Evolutionary conservation across 805 yeast genomes (phyloP).

Genomic region (Candida manassasensis): DNA sequence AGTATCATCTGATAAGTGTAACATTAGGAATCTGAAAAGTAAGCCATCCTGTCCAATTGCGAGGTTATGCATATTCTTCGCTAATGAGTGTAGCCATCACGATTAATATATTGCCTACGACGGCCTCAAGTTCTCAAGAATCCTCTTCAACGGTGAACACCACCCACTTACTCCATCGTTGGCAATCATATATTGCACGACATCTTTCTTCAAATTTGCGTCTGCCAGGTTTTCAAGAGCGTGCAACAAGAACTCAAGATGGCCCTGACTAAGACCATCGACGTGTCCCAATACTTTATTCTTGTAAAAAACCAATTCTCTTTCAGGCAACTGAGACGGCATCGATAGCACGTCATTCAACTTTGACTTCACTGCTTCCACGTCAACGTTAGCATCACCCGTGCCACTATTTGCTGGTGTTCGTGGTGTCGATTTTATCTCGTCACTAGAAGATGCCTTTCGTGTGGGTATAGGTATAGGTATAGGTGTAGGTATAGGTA

Average conservation of each 20-base stretch:
- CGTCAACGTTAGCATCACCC: neutral
- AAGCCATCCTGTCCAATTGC: no score
- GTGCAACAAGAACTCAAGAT: slow-evolving; percentile 13
- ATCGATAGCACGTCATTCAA: slow-evolving; percentile 8
- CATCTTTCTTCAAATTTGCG: slow-evolving; percentile 23
- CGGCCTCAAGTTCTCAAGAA: slow-evolving; percentile 22
- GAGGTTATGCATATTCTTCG: no score
- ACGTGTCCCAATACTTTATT: slow-evolving; percentile 26
- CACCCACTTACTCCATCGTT: slow-evolving; percentile 57
- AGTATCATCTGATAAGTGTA: no score
- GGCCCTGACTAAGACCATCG: slow-evolving; percentile 2
- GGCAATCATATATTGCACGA: slow-evolving; percentile 51
- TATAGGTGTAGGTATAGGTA: slow-evolving; percentile 1
- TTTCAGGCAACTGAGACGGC: slow-evolving; percentile 30
- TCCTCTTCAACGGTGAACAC: slow-evolving; percentile 63
- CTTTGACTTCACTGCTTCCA: slow-evolving; percentile 1
- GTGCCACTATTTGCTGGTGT: no score
- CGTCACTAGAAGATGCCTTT: neutral
- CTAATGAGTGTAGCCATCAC: no score
- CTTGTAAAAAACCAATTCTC: slow-evolving; percentile 42
- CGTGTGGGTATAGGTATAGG: neutral
- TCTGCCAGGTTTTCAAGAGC: slow-evolving; percentile 7
- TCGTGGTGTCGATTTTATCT: no score
- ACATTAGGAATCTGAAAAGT: no score
- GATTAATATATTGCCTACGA: no score